Conservation (phyloP, 768 basidiomycete species). For the Hericium erinaceus region DNA sequence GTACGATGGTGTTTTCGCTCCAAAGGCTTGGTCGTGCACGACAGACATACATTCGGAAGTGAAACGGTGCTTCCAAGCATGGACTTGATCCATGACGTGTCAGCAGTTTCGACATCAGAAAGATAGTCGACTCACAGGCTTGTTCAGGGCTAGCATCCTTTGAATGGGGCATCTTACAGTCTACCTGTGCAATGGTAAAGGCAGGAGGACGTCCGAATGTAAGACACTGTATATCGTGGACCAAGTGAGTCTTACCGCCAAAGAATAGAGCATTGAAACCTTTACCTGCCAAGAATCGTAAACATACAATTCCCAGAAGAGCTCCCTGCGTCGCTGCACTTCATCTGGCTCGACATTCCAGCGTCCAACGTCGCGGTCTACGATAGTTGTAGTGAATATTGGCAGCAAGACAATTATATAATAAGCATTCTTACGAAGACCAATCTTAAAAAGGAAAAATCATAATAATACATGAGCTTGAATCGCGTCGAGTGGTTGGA, state of each 20-base stretch:
- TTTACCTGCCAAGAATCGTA: slow-evolving; percentile 65
- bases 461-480: slow-evolving; percentile 3
- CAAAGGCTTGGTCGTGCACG: slow-evolving; percentile 62
- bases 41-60: slow-evolving; percentile 50
- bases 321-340: slow-evolving; percentile 45
- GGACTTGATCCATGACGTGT: slow-evolving; percentile 28
- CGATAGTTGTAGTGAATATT: slow-evolving; percentile 4
- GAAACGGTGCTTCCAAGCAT: slow-evolving; percentile 64
- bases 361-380: slow-evolving; percentile 60
- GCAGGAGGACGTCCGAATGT: slow-evolving; percentile 67
- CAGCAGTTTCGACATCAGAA: background rate
- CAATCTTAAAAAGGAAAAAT: slow-evolving; percentile 34
- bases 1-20: slow-evolving; percentile 51
- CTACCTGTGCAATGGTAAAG: slow-evolving; percentile 30
- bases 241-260: background rate
- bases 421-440: slow-evolving; percentile 47
- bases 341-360: slow-evolving; percentile 53
- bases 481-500: no score
- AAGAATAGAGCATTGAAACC: background rate
- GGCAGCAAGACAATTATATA: background rate
- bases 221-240: slow-evolving; percentile 37
- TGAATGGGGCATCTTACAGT: slow-evolving; percentile 27
- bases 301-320: slow-evolving; percentile 56
- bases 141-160: slow-evolving; percentile 37
- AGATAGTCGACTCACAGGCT: slow-evolving; percentile 45